Base-by-base conservation (phyloP, 2,329 filamentous ascomycete genomes). In the Basipetospora sp. region DNA sequence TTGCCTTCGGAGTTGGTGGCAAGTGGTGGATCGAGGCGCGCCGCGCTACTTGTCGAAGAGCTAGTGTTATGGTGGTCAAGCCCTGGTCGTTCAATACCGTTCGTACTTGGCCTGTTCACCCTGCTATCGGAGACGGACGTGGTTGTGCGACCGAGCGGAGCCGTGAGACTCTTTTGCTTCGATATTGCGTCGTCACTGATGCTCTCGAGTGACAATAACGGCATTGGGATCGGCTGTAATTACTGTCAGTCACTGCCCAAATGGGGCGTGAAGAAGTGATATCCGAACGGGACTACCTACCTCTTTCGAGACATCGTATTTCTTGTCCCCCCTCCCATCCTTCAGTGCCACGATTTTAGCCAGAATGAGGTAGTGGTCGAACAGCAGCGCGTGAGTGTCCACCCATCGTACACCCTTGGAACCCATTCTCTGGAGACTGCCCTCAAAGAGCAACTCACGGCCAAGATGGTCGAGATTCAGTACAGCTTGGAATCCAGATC, bases 351-450 rank as follows among this genome's bases (percentile, higher is more conserved):
- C 67, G 6, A 84, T 69, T 63, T 98, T 98, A 28, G 90, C 82
- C 31, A 98, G 63, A 25, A 98, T 87, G 27, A 98, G 69, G 55
- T 94, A 98, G 58, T 98, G 87, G 50, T 98, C 92, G 52, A 98
- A 96, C 1, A 98, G 69, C 32, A 98, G 71, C 3, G 84, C 86
- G 53, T 94, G 86, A 1, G 84, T 92, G 50, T 98, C 90, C 6
- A 96, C 77, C 80, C 88, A 94, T 44, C 79, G 80, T 53, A 96
- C 90, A 40, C 86, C 77, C 54, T 83, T 92, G 31, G 79, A 83
- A 39, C 88, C 86, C 63, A 86, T 80, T 44, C 90, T 71, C 54
- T 92, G 85, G 41, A 98, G 62, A 48, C 96, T 87, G 41, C 90
- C 90, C 48, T 87, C 76, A 56, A 80, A 80, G 43, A 98, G 80